Evolutionary conservation across 2,329 filamentous ascomycete species (phyloP).

Genomic region (Fonsecaea monophora): DNA sequence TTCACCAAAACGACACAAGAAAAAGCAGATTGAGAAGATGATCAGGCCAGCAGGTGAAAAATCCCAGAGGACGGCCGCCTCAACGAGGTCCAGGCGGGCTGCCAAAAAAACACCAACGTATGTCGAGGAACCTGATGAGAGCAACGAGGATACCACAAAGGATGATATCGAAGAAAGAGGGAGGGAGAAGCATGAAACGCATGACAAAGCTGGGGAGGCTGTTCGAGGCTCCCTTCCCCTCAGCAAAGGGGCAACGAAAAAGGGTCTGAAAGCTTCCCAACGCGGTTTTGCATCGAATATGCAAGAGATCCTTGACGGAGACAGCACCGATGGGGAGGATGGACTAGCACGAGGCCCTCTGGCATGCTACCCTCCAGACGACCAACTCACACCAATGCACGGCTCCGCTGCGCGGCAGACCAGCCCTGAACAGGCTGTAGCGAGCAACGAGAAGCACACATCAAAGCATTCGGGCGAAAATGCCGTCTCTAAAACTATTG

Average conservation of each 20-base stretch:
- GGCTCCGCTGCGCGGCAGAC: not conserved
- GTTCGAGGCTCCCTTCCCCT: constrained; percentile 26
- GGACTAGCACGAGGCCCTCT: not conserved
- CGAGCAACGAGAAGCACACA: not conserved
- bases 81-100: constrained; percentile 24
- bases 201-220: not conserved
- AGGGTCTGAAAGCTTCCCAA: not conserved
- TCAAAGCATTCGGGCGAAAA: not conserved
- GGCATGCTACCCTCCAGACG: not conserved
- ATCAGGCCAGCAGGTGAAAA: constrained; percentile 5
- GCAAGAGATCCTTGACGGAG: constrained; percentile 13
- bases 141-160: not conserved
- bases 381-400: not conserved
- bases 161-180: not conserved
- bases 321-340: not conserved
- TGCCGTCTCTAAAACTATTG: not conserved
- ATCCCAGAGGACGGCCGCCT: constrained; percentile 21
- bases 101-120: constrained; percentile 26
- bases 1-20: constrained; percentile 4
- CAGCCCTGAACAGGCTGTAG: not conserved
- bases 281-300: constrained; percentile 17
- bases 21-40: constrained; percentile 2
- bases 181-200: not conserved
- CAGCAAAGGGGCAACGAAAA: constrained; percentile 13
- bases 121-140: constrained; percentile 24